Percentiles rank a stretch among this genome's conserved stretches.
Conservation (phyloP, 768 basidiomycete genomes). For the Kondoa malvinella region DNA sequence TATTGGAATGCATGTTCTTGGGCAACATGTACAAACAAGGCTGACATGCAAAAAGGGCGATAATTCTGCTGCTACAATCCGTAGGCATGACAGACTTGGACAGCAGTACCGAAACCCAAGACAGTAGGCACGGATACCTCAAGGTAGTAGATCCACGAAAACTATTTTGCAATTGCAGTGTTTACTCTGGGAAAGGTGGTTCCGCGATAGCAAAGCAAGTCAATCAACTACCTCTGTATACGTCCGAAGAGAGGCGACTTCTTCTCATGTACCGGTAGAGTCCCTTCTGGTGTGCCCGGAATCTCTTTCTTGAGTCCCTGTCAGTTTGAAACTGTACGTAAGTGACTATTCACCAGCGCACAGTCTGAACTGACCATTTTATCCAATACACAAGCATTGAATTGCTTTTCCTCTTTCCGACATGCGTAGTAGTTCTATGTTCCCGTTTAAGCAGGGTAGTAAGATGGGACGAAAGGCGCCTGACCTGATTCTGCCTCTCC, state of each 20-base stretch:
- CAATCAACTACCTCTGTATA: conserved; percentile 54
- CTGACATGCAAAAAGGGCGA: no score
- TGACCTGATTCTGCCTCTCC: conserved; percentile 85
- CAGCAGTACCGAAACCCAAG: no score
- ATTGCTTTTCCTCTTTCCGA: conserved; percentile 65
- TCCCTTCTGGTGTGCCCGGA: conserved; percentile 66
- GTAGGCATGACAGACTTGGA: no score
- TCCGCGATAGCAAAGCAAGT: no score
- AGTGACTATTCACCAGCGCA: neutral
- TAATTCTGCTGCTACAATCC: no score
- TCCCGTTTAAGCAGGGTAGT: neutral
- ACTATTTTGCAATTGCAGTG: no score
- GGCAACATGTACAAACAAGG: no score
- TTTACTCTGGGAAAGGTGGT: no score
- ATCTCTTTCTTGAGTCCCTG: conserved; percentile 83
- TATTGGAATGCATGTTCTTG: no score
- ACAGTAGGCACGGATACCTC: no score
- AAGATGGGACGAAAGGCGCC: conserved; percentile 28
- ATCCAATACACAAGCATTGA: conserved; percentile 91
- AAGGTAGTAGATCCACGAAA: no score
- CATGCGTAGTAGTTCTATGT: conserved; percentile 70
- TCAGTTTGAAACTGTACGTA: neutral
- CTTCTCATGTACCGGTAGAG: conserved; percentile 74
- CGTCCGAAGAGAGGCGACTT: conserved; percentile 57
- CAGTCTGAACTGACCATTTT: conserved; percentile 44